These are phyloP conservation scores for Cercophora sp. DNA, from an alignment of 495 filamentous ascomycete species.

Conservation along the genomic window DNA sequence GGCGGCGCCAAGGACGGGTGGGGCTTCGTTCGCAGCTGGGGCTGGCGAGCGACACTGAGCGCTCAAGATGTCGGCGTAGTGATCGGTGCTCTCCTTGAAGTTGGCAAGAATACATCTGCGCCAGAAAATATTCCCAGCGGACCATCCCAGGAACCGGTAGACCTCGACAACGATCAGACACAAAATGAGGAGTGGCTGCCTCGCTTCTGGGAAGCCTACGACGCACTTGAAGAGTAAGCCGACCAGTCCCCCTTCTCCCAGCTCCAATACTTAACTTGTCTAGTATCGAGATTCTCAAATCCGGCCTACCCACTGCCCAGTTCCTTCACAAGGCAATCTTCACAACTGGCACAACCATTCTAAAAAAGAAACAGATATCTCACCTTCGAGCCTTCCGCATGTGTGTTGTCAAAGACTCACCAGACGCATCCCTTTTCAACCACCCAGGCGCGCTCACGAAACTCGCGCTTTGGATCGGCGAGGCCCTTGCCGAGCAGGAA, in stretches of 20 bases:
- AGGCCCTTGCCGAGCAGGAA: constrained; percentile 88
- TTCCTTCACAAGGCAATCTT: constrained; percentile 90
- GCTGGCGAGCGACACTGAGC: constrained; percentile 90
- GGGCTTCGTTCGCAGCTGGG: constrained; percentile 97
- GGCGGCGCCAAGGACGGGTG: constrained; percentile 74
- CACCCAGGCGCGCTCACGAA: constrained; percentile 91
- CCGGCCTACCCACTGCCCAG: constrained; percentile 77
- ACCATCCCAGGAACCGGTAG: constrained; percentile 34
- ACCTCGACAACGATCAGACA: constrained; percentile 40
- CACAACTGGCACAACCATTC: constrained; percentile 81
- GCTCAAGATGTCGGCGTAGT: constrained; percentile 90
- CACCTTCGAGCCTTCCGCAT: constrained; percentile 90
- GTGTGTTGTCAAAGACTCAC: constrained; percentile 91
- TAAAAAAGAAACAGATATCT: constrained; percentile 90
- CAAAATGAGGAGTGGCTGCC: constrained; percentile 64
- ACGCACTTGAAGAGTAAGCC: constrained; percentile 71
- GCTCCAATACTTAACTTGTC: constrained; percentile 23
- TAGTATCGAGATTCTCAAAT: constrained; percentile 70
- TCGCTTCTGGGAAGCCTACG: constrained; percentile 92
- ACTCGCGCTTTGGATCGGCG: constrained; percentile 87
- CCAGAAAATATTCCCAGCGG: constrained; percentile 20
- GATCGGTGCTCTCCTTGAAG: constrained; percentile 85
- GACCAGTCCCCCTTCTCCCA: constrained; percentile 3
- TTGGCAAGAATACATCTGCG: constrained; percentile 55
- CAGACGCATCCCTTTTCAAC: constrained; percentile 81